Base-by-base conservation (phyloP, 192 early-diverging fungal species). In the Backusella mclennaniae region DNA sequence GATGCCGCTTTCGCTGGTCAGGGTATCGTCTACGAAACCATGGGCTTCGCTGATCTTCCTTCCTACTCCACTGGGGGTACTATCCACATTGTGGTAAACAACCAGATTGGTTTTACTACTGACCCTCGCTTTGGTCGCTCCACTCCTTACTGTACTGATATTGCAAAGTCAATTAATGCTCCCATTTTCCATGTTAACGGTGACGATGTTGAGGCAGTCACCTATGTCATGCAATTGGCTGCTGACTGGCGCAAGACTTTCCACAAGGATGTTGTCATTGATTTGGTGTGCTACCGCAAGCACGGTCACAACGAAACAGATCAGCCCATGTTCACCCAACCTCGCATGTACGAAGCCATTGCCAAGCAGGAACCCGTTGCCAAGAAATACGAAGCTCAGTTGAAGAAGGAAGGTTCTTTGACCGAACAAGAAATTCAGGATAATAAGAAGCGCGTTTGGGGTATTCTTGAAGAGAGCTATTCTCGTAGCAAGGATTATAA, bases 291-390 rank as follows among this genome's bases (percentile, higher is more conserved):
- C 79, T 99, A 99, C 91, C 92, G 98, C 71, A 93, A 93, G 81
- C 92, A 99, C 73, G 98, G 98, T 66, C 98, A 99, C 92, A 99
- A 99, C 87, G 98, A 99, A 86, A 96, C 95, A 38, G 98, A 99
- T 87, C 96, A 99, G 85, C 98, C 98, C 66, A 91, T 89, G 81
- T 99, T 99, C 88, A 99, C 98, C 36, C 98, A 99, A 84, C 98
- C 98, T 59, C 90, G 92, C 80, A 98, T 99, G 96, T 98, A 98
- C 84, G 86, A 93, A 84, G 89, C 90, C 71, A 94, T 99, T 85
- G 88, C 89, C 78, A 88, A 91, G 81, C 96, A 97, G 89, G 82
- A 77, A 42, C 93, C 97, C 1, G 94, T 92, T 33, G 83, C 95
- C 66, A 90, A 96, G 53, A 90, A 92, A 82, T 99, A 99, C 89